Evolutionary conservation across 192 early-diverging fungal genomes (phyloP).

Genomic region (Backusella australiensis): DNA sequence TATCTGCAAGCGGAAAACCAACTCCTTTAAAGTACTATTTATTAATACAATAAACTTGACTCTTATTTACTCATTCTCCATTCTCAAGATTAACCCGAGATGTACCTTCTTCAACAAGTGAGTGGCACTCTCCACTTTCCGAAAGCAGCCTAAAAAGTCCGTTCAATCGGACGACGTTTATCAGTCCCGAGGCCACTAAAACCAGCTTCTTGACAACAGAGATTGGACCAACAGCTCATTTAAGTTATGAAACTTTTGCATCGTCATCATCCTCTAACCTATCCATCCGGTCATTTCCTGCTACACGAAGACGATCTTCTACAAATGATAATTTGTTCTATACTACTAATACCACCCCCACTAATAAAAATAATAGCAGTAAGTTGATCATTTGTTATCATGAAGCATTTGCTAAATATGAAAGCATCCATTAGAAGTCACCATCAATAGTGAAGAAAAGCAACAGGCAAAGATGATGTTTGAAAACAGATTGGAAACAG

Average conservation of each 20-base stretch:
- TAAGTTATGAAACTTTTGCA: constrained; percentile 7
- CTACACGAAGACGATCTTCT: not conserved
- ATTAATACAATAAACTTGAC: not conserved
- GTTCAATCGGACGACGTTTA: not conserved
- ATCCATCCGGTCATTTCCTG: not conserved
- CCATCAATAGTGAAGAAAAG: not conserved
- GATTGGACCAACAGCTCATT: not conserved
- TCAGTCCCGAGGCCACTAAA: not conserved
- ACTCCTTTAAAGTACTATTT: constrained; percentile 13
- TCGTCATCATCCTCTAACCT: constrained; percentile 5
- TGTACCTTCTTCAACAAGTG: not conserved
- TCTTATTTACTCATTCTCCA: not conserved
- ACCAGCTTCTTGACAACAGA: not conserved
- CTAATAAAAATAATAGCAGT: not conserved
- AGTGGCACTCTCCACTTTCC: not conserved
- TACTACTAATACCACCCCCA: not conserved
- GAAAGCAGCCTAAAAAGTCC: not conserved
- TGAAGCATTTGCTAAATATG: not conserved
- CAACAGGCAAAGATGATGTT: constrained; percentile 4
- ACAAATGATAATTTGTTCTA: not conserved
- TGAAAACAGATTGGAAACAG: constrained; percentile 1
- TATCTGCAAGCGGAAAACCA: constrained; percentile 12
- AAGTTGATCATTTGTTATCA: not conserved
- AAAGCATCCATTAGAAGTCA: not conserved
- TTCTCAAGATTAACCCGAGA: constrained; percentile 7